Conservation (phyloP, 116 monocot genomes). For the Thalassia testudinum region DNA sequence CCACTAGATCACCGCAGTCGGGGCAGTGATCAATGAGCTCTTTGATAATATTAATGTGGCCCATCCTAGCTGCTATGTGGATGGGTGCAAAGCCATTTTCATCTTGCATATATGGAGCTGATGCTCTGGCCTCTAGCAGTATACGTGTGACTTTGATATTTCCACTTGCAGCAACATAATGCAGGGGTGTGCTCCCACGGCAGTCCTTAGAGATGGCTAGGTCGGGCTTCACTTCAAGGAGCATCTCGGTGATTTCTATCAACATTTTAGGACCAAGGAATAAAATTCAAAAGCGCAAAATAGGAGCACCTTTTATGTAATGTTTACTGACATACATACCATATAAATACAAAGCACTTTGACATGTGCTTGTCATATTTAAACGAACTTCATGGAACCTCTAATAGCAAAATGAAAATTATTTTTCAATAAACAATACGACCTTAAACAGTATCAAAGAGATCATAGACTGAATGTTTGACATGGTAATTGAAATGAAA, state of each 20-base stretch:
- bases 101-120: slow-evolving; percentile 10
- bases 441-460: too few relatives aligned
- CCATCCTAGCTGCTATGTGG: slow-evolving; percentile 25
- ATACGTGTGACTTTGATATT: slow-evolving; percentile 1
- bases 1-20: slow-evolving; percentile 15
- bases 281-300: neutral
- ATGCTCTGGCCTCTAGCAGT: slow-evolving; percentile 5
- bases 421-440: too few relatives aligned
- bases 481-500: too few relatives aligned
- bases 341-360: neutral
- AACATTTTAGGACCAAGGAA: neutral
- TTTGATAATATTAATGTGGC: slow-evolving; percentile 1
- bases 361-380: too few relatives aligned
- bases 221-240: slow-evolving; percentile 4
- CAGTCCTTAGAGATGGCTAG: slow-evolving; percentile 1
- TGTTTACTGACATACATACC: neutral
- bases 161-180: slow-evolving; percentile 25
- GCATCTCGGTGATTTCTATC: slow-evolving; percentile 8
- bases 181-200: slow-evolving; percentile 20
- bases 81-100: slow-evolving; percentile 15
- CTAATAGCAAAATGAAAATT: too few relatives aligned
- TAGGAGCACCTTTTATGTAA: neutral
- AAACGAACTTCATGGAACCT: too few relatives aligned
- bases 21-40: slow-evolving; percentile 12
- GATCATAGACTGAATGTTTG: too few relatives aligned